Evolutionary conservation across 495 filamentous ascomycete species (phyloP).

Genomic region (Neurospora tetraspora): DNA sequence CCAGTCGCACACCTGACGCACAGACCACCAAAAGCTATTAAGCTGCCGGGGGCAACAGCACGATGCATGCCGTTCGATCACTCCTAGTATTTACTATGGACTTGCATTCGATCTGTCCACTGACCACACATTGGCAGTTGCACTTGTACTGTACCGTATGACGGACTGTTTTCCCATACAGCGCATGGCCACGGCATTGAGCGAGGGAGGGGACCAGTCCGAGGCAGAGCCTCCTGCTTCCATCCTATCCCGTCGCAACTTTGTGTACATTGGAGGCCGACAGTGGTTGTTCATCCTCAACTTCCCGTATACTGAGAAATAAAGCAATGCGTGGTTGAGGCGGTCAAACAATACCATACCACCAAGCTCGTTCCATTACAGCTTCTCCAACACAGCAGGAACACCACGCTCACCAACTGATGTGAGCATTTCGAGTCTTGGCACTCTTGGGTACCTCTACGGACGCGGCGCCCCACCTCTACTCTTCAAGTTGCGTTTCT

Average conservation of each 20-base stretch:
- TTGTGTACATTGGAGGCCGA: neutral
- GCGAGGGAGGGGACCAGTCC: neutral
- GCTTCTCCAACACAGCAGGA: neutral
- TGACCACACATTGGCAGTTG: neutral
- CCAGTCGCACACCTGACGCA: neutral
- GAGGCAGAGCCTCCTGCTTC: neutral
- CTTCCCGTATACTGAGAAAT: neutral
- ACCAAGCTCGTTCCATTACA: neutral
- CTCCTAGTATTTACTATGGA: neutral
- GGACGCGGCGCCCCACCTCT: neutral
- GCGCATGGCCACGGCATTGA: neutral
- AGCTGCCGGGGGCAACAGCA: neutral
- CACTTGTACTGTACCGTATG: neutral
- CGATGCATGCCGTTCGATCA: neutral
- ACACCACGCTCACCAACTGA: neutral
- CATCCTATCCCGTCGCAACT: neutral
- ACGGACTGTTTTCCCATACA: neutral
- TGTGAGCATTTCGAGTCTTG: neutral
- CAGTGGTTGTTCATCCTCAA: neutral
- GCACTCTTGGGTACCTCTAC: neutral
- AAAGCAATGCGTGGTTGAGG: neutral
- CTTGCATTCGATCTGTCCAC: neutral
- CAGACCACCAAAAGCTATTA: neutral
- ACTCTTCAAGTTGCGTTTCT: neutral
- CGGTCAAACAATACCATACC: neutral